phyloP scores from a whole-genome alignment of 2,329 filamentous ascomycete species.

The Pleurostoma richardsiae region DNA sequence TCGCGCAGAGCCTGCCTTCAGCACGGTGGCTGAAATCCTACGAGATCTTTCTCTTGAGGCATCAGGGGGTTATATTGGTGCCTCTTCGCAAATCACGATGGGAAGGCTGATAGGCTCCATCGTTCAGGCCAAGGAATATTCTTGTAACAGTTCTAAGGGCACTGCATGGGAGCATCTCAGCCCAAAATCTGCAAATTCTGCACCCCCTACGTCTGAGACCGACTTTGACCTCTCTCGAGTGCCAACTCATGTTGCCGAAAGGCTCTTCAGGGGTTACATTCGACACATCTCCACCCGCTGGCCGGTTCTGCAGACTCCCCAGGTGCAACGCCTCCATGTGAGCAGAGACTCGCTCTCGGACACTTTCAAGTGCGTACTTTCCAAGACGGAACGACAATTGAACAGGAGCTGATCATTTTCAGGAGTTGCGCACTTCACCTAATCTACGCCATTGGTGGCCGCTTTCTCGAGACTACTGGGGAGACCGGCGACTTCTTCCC shows the following conservation, averaged over 20 bases:
- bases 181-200: slow-evolving; percentile 4
- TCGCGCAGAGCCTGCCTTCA: background rate
- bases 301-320: slow-evolving; percentile 15
- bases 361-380: slow-evolving; percentile 6
- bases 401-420: background rate
- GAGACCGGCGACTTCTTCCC: slow-evolving; percentile 15
- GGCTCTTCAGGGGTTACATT: slow-evolving; percentile 16
- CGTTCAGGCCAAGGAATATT: slow-evolving; percentile 12
- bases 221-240: slow-evolving; percentile 11
- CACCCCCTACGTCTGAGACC: background rate
- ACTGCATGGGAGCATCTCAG: slow-evolving; percentile 6
- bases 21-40: slow-evolving; percentile 12
- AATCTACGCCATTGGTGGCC: slow-evolving; percentile 21
- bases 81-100: slow-evolving; percentile 16
- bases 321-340: slow-evolving; percentile 14
- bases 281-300: slow-evolving; percentile 18
- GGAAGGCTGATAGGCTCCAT: slow-evolving; percentile 13
- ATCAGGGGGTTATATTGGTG: slow-evolving; percentile 15
- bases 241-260: slow-evolving; percentile 13
- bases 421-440: slow-evolving; percentile 16
- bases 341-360: slow-evolving; percentile 11
- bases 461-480: slow-evolving; percentile 21
- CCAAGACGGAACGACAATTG: too few species aligned
- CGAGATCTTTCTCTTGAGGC: slow-evolving; percentile 15
- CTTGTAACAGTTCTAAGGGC: background rate